A percentile compares a stretch with the other conserved stretches of the same genome.
Evolutionary conservation across 306 rosid genomes (phyloP).

Genomic region (Vicia faba): DNA sequence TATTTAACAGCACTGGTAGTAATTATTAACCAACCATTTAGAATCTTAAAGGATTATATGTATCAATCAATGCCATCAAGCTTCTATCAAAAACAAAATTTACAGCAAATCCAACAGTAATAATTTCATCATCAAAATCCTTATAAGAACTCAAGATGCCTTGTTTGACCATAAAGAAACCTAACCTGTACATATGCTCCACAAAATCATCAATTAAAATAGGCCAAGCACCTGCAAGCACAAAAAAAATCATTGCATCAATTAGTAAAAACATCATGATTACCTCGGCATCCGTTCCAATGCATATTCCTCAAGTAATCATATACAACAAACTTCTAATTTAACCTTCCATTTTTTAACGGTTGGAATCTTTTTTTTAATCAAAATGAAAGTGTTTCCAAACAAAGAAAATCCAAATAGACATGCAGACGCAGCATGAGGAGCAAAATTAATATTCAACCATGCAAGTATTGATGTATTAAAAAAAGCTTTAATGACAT

Average conservation of each 20-base stretch:
- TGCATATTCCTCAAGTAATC: slow-evolving; percentile 14
- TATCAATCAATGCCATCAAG: slow-evolving; percentile 25
- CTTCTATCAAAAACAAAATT: slow-evolving; percentile 4
- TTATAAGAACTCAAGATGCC: slow-evolving; percentile 15
- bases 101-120: slow-evolving; percentile 26
- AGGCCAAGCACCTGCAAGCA: slow-evolving; percentile 96
- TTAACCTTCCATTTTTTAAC: slow-evolving; percentile 16
- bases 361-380: background rate
- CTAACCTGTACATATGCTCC: slow-evolving; percentile 95
- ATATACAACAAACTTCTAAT: slow-evolving; percentile 4
- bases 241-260: slow-evolving; percentile 13
- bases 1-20: too few relatives aligned
- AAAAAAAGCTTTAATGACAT: slow-evolving; percentile 19
- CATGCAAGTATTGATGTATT: slow-evolving; percentile 16
- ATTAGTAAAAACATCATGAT: slow-evolving; percentile 14
- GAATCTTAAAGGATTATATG: slow-evolving; percentile 14
- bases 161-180: slow-evolving; percentile 35
- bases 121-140: slow-evolving; percentile 20
- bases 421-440: slow-evolving; percentile 17
- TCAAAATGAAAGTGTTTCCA: slow-evolving; percentile 7
- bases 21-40: slow-evolving; percentile 8
- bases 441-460: slow-evolving; percentile 14
- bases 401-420: background rate
- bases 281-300: background rate
- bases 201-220: slow-evolving; percentile 94